phyloP scores from a whole-genome alignment of 208 protist genomes.

The Leishmania major region DNA sequence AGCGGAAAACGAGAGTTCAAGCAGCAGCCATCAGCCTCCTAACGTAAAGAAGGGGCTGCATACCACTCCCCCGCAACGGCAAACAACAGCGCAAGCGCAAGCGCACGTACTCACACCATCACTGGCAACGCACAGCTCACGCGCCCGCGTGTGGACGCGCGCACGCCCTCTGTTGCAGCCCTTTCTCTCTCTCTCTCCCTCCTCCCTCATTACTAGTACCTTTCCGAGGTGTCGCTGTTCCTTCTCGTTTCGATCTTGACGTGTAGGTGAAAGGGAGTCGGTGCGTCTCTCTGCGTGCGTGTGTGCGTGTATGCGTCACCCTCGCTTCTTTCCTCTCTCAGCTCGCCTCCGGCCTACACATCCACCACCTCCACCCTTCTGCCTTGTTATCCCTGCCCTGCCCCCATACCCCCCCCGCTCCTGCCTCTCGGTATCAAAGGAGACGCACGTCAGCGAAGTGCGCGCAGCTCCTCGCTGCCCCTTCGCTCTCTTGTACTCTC shows the following conservation, averaged over 20 bases:
- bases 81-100: not conserved
- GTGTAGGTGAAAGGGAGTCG: not conserved
- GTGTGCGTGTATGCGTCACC: not conserved
- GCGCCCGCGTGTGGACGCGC: too few relatives aligned
- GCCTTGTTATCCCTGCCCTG: not conserved
- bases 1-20: not conserved
- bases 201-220: not conserved
- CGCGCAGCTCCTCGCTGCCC: too few relatives aligned
- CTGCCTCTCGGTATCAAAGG: not conserved
- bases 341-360: not conserved
- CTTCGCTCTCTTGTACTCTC: not conserved
- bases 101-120: not conserved
- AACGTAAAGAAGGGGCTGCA: not conserved
- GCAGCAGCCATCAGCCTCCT: not conserved
- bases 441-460: not conserved
- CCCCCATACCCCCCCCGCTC: not conserved
- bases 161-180: not conserved
- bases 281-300: not conserved
- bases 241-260: not conserved
- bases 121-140: not conserved
- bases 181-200: not conserved
- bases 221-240: not conserved
- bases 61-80: not conserved
- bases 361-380: not conserved
- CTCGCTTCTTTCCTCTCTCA: not conserved